Evolutionary conservation across 2,329 filamentous ascomycete genomes (phyloP), one percentile per base, ranked within the genome.

Genomic region (Stagonosporopsis tanaceti): DNA sequence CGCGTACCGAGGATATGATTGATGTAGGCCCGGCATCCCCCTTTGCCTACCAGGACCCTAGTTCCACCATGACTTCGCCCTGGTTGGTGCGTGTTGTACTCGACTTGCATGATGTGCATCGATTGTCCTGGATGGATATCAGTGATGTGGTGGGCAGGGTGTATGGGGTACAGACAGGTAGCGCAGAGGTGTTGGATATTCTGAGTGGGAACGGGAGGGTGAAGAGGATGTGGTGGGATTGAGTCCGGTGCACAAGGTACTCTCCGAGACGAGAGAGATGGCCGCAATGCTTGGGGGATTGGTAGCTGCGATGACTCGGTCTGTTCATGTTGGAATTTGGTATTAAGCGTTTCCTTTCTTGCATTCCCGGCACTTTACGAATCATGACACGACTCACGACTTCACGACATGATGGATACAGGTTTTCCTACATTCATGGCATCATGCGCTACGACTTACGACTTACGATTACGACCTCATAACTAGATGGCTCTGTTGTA

Each of bases 61-160:
- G 50, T 11, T 64, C 59, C 15, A 64, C 67, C 1, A 73, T 72
- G 68, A 68, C 70, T 46, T 70, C 72, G 37, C 74, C 74, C 14
- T 76, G 69, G 72, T 69, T 77, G 14, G 74, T 77, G 6, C 62
- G 70, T 12, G 66, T 73, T 7, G 74, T 77, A 14, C 67, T 77
- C 9, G 71, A 76, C 47, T 57, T 77, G 54, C 70, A 69, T 52
- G 75, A 77, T 52, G 66, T 71, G 7, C 60, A 70, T 4, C 63
- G 71, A 0, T 60, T 76, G n/a, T 69, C 71, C 50, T 77, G 75
- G 75, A 76, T 67, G 64, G 67, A 64, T n/a, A 75, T 77, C 44
- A 70, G 72, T 5, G 72, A 72, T 47, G 67, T 70, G 9, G 64
- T 77, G 40, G 65, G 69, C 63, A 61, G 73, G 24, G 57, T 72